Base-by-base conservation (phyloP, 83 land plant species). In the Isoetes engelmannii region DNA sequence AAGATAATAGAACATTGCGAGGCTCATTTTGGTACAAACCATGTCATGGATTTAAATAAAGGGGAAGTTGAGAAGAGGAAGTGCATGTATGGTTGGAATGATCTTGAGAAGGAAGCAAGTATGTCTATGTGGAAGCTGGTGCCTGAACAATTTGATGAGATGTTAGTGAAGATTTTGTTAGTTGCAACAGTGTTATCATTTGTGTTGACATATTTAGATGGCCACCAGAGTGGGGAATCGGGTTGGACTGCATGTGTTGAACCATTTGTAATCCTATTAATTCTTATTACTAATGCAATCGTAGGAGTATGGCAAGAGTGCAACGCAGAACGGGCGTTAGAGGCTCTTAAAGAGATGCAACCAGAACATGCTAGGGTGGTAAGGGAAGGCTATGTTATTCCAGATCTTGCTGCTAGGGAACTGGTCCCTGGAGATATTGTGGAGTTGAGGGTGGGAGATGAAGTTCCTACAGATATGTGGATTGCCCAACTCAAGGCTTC, bases 281-380 rank as follows among this genome's bases (percentile, higher is more conserved):
- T 79, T 15, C 73, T 79, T 47, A 61, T 79, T 18, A 74, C 73
- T 45, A 74, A 79, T 63, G 81, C 79, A 47, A 15, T 74, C 4
- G 79, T 79, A 17, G 81, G 81, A 18, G 73, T 79, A 9, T 79
- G 81, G 81, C 78, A 79, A 64, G 81, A 79, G 53, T 69, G 62
- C 50, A 79, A 74, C 45, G 81, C 78, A 5, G 78, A 79, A 50
- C 68, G 64, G 43, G 81, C 78, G 7, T 54, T 79, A 21, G 81
- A 74, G 53, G 81, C 81, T 50, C 79, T 79, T 42, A 79, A 79
- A 47, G 74, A 79, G 63, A 70, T 74, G 73, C 74, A 79, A 37
- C 69, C 74, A 4, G 70, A 69, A 57, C 57, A 63, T 19, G 79
- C 74, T 4, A 70, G 64, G 17, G 81, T 79, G 9, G 13, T 79